A percentile compares a stretch with the other conserved stretches of the same genome.
These are phyloP conservation scores for Leccinum angustisporum DNA, from an alignment of 1,284 basidiomycete species.

Conservation along the genomic window DNA sequence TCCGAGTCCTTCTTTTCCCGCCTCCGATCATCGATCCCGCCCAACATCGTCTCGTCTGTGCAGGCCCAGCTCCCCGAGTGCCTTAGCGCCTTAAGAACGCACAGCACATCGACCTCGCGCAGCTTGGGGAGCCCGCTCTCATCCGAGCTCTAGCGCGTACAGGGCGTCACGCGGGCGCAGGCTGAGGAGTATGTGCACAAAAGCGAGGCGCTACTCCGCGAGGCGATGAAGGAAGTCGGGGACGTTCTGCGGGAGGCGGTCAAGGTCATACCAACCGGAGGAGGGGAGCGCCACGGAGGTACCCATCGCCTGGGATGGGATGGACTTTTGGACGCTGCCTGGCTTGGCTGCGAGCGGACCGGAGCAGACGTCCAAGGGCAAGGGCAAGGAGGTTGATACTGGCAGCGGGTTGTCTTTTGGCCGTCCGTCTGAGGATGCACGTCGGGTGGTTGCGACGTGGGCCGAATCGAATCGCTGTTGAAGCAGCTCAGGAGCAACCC, in stretches of 20 bases:
- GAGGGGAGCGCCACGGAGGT: constrained; percentile 34
- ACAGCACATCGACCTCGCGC: constrained; percentile 63
- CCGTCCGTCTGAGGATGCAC: constrained; percentile 42
- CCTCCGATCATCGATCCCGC: constrained; percentile 69
- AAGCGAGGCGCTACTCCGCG: constrained; percentile 71
- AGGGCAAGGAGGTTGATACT: constrained; percentile 39
- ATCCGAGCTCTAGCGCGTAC: constrained; percentile 71
- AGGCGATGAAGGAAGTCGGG: constrained; percentile 35
- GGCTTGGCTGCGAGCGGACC: constrained; percentile 21
- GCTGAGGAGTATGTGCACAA: constrained; percentile 83
- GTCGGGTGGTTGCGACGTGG: constrained; percentile 63
- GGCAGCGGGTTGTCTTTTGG: constrained; percentile 31
- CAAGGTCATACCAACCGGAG: constrained; percentile 84
- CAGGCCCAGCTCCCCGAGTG: constrained; percentile 67
- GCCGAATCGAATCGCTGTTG: constrained; percentile 79
- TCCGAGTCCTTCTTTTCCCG: constrained; percentile 67
- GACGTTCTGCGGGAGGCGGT: constrained; percentile 60
- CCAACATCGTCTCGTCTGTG: constrained; percentile 67
- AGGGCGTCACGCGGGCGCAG: constrained; percentile 69
- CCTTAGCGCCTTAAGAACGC: constrained; percentile 62
- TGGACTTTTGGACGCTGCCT: constrained; percentile 78
- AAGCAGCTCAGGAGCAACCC: constrained; percentile 75
- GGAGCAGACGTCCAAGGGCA: constrained; percentile 38
- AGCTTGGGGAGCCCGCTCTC: constrained; percentile 63
- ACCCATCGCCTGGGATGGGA: constrained; percentile 71